These are phyloP conservation scores for Pyronema omphalodes DNA, from an alignment of 495 filamentous ascomycete species.

Conservation along the genomic window DNA sequence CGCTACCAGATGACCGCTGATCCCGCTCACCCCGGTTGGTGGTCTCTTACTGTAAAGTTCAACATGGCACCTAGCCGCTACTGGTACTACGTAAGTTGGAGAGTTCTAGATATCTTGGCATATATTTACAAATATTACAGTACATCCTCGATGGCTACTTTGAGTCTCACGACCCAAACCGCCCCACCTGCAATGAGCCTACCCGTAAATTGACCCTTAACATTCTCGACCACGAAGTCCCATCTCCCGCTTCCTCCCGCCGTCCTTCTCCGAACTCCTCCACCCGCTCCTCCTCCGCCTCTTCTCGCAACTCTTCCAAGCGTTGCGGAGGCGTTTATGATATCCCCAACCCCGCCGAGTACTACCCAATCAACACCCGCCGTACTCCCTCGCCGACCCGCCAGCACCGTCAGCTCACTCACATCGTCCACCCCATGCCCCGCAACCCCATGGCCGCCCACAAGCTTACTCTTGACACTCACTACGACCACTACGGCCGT, in stretches of 20 bases:
- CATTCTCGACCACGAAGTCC: slow-evolving; percentile 35
- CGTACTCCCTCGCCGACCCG: slow-evolving; percentile 26
- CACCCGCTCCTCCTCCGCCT: slow-evolving; percentile 32
- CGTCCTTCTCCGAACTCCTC: slow-evolving; percentile 32
- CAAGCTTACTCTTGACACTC: slow-evolving; percentile 59
- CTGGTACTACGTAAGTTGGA: slow-evolving; percentile 80
- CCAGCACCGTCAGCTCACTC: slow-evolving; percentile 67
- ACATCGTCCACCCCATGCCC: slow-evolving; percentile 66
- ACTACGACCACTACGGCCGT: slow-evolving; percentile 34
- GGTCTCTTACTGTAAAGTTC: slow-evolving; percentile 89
- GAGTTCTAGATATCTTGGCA: slow-evolving; percentile 1
- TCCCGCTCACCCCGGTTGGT: slow-evolving; percentile 75
- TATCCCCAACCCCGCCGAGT: slow-evolving; percentile 23
- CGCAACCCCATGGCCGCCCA: slow-evolving; percentile 78
- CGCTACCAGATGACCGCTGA: slow-evolving; percentile 59
- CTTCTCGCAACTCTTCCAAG: slow-evolving; percentile 28
- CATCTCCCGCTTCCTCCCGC: slow-evolving; percentile 4
- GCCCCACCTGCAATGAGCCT: slow-evolving; percentile 77
- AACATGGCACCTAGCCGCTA: slow-evolving; percentile 74
- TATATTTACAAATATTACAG: slow-evolving; percentile 17
- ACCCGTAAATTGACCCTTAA: slow-evolving; percentile 91
- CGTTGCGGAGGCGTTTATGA: slow-evolving; percentile 17
- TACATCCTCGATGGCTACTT: slow-evolving; percentile 99
- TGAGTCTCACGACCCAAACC: slow-evolving; percentile 88
- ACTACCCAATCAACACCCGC: slow-evolving; percentile 36